Evolutionary conservation across 495 filamentous ascomycete genomes (phyloP), one percentile per base, ranked within the genome.

Genomic region (Aspergillus funiculosus): DNA sequence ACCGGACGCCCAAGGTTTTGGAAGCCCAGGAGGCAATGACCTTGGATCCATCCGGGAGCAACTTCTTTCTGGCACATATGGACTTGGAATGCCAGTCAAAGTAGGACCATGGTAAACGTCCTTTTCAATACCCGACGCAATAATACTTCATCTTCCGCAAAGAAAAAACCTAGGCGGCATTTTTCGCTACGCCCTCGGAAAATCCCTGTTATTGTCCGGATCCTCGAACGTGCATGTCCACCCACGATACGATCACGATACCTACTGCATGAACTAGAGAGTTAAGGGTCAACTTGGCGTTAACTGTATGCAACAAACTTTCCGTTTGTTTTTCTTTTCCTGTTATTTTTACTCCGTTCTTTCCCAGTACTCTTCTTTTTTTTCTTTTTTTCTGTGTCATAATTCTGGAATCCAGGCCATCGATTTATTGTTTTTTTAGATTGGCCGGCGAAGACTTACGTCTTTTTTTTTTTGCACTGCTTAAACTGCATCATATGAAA

Each of bases 21-120:
- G 69, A 9, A 56, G 51, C 43, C 43, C 65, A 24, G 57, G 67
- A 6, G 63, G 61, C 30, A 69, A 55, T 46, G 77, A 86, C 36
- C 60, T 77, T 30, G 74, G 72, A 46, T 87, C 82, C 8, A 85
- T 92, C 24, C 76, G 86, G 8, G 83, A 89, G 42, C 86, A 94
- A 59, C 70, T 94, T 10, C 68, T 90, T 35, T 83, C 79, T 46
- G 87, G 87, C 13, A 86, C 81, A 5, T 92, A 87, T 58, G 83
- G 83, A 15, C 72, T 83, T 30, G 74, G 72, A 44, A 65, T 74
- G 17, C 79, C 86, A 20, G 84, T 89, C 36, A 79, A 77, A 34
- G 85, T 88, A 51, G 85, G 85, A 6, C 81, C 81, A 15, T 87
- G 81, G 82, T 86, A 66, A 66, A 53, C 21, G 13, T 47, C 41